These are phyloP conservation scores for Amylostereum chailletii DNA, from an alignment of 1,284 basidiomycete species.

Conservation along the genomic window DNA sequence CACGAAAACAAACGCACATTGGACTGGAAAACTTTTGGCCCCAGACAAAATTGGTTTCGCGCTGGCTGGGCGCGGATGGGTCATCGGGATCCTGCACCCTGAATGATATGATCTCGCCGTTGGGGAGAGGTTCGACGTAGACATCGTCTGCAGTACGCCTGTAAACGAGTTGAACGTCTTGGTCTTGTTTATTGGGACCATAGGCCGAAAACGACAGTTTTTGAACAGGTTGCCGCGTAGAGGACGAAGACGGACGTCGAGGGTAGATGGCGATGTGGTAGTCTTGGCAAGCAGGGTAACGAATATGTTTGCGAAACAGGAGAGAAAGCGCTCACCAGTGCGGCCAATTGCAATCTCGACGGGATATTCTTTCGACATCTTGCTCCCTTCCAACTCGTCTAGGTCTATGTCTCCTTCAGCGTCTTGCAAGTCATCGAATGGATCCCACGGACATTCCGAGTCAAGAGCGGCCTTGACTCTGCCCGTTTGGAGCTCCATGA, in stretches of 20 bases:
- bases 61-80: slow-evolving; percentile 17
- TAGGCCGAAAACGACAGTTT: slow-evolving; percentile 77
- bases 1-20: slow-evolving; percentile 27
- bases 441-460: slow-evolving; percentile 70
- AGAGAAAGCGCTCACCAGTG: slow-evolving; percentile 48
- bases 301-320: not conserved
- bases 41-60: slow-evolving; percentile 47
- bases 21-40: slow-evolving; percentile 47
- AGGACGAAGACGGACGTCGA: slow-evolving; percentile 27
- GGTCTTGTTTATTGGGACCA: slow-evolving; percentile 76
- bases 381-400: slow-evolving; percentile 63
- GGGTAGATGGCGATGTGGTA: slow-evolving; percentile 67
- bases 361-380: slow-evolving; percentile 28
- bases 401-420: slow-evolving; percentile 40
- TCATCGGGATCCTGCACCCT: slow-evolving; percentile 29
- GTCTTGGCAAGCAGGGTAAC: slow-evolving; percentile 33
- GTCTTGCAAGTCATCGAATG: slow-evolving; percentile 45
- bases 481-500: slow-evolving; percentile 79
- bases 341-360: slow-evolving; percentile 73
- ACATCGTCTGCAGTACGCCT: slow-evolving; percentile 61
- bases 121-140: slow-evolving; percentile 73
- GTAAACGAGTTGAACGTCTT: slow-evolving; percentile 55
- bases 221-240: slow-evolving; percentile 47
- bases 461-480: slow-evolving; percentile 72
- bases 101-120: slow-evolving; percentile 71